Evolutionary conservation across 2,329 filamentous ascomycete species (phyloP), one percentile per base, ranked within the genome.

Genomic region (Fusarium sp.): DNA sequence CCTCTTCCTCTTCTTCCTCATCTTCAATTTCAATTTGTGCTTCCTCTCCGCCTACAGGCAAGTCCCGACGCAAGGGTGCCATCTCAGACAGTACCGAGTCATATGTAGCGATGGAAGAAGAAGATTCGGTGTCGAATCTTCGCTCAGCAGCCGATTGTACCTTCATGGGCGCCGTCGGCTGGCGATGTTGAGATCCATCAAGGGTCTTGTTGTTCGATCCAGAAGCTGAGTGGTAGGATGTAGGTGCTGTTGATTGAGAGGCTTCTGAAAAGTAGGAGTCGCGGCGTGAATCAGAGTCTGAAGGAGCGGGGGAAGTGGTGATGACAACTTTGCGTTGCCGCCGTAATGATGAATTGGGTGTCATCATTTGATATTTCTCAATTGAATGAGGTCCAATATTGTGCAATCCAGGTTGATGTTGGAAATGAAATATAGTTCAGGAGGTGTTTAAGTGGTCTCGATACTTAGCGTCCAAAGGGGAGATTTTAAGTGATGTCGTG

Each of bases 101-200:
- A 79, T 94, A 97, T 2, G 94, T 97, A 65, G 93, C 91, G 71
- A 89, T 85, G 0, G 93, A 96, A 27, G 87, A 71, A 27, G 87
- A 71, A 9, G 78, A 79, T 14, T 69, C 60, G 12, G 63, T 63
- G 47, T 68, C 61, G 54, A 73, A 75, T 43, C 69, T 59, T 32
- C 41, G 58, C 51, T 72, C 68, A 20, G 54, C 53, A 53, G 55
- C 59, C 20, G 55, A 48, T 27, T 71, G 45, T 16, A 57, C 12
- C 21, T 66, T 67, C 58, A 54, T 59, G 23, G 45, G n/a, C 45
- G 55, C 14, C 46, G 50, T 46, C 32, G 71, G 47, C 46, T 61
- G 74, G 41, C 68, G 59, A 21, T 53, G 47, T 28, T 61, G 57
- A 21, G 68, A 27, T 18, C 46, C 34, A 30, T 66, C 56, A 20